These are phyloP conservation scores for Euphorbia peplus DNA, from an alignment of 345 rosid species.

Conservation along the genomic window DNA sequence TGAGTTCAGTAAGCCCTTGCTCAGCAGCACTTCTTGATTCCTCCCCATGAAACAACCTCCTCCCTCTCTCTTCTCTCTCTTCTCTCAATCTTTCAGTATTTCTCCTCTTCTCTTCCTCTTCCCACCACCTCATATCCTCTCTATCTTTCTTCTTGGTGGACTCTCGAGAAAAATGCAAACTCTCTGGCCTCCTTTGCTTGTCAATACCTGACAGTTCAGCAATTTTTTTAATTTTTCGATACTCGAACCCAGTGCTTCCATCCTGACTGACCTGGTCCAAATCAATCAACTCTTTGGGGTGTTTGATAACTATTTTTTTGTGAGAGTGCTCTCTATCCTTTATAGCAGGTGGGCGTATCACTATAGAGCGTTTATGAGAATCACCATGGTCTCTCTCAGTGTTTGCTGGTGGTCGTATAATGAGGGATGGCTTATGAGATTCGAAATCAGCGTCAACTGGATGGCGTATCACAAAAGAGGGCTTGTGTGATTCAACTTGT, in stretches of 20 bases:
- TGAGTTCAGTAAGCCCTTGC: slow-evolving; percentile 63
- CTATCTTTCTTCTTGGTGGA: slow-evolving; percentile 51
- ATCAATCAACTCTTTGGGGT: slow-evolving; percentile 67
- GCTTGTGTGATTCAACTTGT: slow-evolving; percentile 33
- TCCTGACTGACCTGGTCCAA: slow-evolving; percentile 71
- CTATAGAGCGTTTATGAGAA: slow-evolving; percentile 64
- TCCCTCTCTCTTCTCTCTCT: too few relatives aligned
- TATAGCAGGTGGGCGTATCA: slow-evolving; percentile 76
- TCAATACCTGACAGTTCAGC: slow-evolving; percentile 70
- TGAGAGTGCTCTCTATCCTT: slow-evolving; percentile 61
- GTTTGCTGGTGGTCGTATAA: slow-evolving; percentile 58
- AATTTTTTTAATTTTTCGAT: slow-evolving; percentile 76
- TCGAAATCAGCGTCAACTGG: slow-evolving; percentile 44
- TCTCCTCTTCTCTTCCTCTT: slow-evolving; percentile 72
- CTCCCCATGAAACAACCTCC: slow-evolving; percentile 40
- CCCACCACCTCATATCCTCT: slow-evolving; percentile 74
- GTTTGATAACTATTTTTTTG: slow-evolving; percentile 75
- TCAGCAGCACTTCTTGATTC: slow-evolving; percentile 50
- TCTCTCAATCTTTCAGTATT: slow-evolving; percentile 46
- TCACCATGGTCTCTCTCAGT: slow-evolving; percentile 56
- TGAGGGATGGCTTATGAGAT: slow-evolving; percentile 51
- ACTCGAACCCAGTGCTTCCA: slow-evolving; percentile 56
- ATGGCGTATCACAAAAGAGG: slow-evolving; percentile 24
- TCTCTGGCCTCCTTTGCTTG: slow-evolving; percentile 44
- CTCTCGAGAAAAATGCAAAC: slow-evolving; percentile 35